Evolutionary conservation across 768 basidiomycete genomes (phyloP).

Genomic region (Exsudoporus frostii): DNA sequence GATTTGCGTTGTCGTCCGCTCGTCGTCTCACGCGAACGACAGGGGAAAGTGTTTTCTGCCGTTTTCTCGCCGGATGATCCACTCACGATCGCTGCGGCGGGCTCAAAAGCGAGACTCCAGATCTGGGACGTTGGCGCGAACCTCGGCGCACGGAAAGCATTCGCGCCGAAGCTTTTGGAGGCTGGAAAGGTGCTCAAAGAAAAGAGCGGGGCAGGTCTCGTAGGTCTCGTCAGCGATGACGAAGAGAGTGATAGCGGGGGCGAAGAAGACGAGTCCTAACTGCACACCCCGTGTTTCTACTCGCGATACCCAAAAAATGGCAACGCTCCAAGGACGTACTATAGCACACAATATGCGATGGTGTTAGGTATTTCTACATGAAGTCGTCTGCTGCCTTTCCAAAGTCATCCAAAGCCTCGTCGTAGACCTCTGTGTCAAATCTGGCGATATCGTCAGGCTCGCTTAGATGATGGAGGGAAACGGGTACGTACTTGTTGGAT

Average conservation of each 20-base stretch:
- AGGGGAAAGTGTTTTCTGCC: slow-evolving; percentile 97
- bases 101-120: slow-evolving; percentile 90
- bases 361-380: slow-evolving; percentile 60
- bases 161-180: slow-evolving; percentile 71
- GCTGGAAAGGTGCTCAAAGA: slow-evolving; percentile 69
- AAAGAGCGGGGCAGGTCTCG: slow-evolving; percentile 60
- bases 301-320: neutral
- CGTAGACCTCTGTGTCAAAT: slow-evolving; percentile 77
- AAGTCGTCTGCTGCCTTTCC: slow-evolving; percentile 75
- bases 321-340: slow-evolving; percentile 5
- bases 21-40: slow-evolving; percentile 3
- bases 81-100: slow-evolving; percentile 89
- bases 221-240: slow-evolving; percentile 66
- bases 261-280: slow-evolving; percentile 29
- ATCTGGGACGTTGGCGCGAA: slow-evolving; percentile 94
- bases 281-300: neutral
- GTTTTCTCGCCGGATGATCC: slow-evolving; percentile 93
- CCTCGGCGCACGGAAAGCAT: slow-evolving; percentile 76
- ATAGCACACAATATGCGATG: slow-evolving; percentile 13
- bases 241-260: slow-evolving; percentile 61
- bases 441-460: slow-evolving; percentile 37
- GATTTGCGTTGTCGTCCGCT: neutral
- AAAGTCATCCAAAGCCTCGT: slow-evolving; percentile 90
- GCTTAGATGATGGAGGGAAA: neutral
- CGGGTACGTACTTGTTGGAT: slow-evolving; percentile 50